Evolutionary conservation across 495 filamentous ascomycete genomes (phyloP).

Genomic region (Aspergillus wentii): DNA sequence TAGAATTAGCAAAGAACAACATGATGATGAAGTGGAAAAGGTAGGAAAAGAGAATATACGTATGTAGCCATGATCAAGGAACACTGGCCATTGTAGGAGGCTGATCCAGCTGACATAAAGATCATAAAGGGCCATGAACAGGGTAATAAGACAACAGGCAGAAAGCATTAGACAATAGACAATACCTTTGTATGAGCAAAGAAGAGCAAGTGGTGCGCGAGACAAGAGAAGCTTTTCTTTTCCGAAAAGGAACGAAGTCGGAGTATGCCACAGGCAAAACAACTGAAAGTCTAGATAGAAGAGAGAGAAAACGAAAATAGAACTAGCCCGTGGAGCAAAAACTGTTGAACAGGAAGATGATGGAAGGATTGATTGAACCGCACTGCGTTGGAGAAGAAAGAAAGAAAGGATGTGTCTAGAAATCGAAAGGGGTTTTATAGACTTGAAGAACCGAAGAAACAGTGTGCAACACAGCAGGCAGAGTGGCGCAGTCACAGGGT

Average conservation of each 20-base stretch:
- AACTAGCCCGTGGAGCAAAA: constrained; percentile 30
- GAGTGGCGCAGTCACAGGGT: too few relatives aligned
- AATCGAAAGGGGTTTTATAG: constrained; percentile 14
- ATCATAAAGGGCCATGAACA: too few relatives aligned
- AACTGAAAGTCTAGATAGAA: constrained; percentile 17
- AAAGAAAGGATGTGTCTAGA: constrained; percentile 2
- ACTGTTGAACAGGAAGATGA: constrained; percentile 24
- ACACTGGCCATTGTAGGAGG: too few relatives aligned
- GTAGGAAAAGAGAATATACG: too few relatives aligned
- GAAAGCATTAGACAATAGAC: constrained; percentile 7
- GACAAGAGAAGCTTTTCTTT: constrained; percentile 7
- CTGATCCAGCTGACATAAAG: too few relatives aligned
- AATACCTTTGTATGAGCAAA: constrained; percentile 18
- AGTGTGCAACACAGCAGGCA: too few relatives aligned
- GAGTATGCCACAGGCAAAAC: constrained; percentile 32
- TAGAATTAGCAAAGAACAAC: too few relatives aligned
- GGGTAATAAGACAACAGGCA: too few relatives aligned
- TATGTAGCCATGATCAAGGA: too few relatives aligned
- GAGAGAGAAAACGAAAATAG: constrained; percentile 28
- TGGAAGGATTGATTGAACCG: constrained; percentile 21
- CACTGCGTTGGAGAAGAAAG: constrained; percentile 16
- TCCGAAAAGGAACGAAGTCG: constrained; percentile 27
- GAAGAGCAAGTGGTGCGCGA: constrained; percentile 6
- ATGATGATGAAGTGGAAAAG: too few relatives aligned
- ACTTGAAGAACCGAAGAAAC: too few relatives aligned